Percentiles rank a stretch among this genome's conserved stretches.
These are phyloP conservation scores for Colletotrichum liaoningense DNA, from an alignment of 2,329 filamentous ascomycete genomes.

Conservation along the genomic window DNA sequence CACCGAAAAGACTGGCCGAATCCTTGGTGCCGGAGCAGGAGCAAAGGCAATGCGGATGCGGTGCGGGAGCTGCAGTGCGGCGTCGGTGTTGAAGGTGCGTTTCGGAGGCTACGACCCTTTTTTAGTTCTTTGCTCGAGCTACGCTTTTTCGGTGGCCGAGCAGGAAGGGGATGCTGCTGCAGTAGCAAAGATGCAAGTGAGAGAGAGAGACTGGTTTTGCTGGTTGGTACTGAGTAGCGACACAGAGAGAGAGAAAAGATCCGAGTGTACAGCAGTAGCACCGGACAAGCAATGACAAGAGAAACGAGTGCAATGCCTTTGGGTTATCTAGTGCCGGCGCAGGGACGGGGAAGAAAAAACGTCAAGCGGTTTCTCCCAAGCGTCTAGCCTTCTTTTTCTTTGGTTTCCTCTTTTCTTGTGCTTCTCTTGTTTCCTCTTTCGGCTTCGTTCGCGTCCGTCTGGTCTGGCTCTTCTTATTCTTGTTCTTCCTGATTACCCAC, in stretches of 20 bases:
- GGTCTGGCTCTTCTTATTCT: background rate
- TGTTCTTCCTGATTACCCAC: slow-evolving; percentile 12
- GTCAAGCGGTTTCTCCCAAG: background rate
- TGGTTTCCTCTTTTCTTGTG: background rate
- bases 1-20: background rate
- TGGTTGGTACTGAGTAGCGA: no score
- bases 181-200: background rate
- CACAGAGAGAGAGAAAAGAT: slow-evolving; percentile 5
- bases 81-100: slow-evolving; percentile 25
- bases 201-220: background rate
- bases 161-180: slow-evolving; percentile 8
- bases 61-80: slow-evolving; percentile 31
- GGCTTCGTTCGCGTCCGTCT: background rate
- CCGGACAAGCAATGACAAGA: slow-evolving; percentile 11
- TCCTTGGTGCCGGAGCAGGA: slow-evolving; percentile 1
- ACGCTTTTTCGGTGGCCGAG: slow-evolving; percentile 34
- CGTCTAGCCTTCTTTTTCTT: background rate
- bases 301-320: slow-evolving; percentile 1
- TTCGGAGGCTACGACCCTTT: slow-evolving; percentile 28
- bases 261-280: slow-evolving; percentile 22
- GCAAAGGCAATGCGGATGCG: background rate
- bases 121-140: slow-evolving; percentile 32
- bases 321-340: background rate
- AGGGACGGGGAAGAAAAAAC: slow-evolving; percentile 7
- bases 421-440: background rate